These are phyloP conservation scores for Boechera stricta DNA, from an alignment of 345 rosid species.

Conservation along the genomic window DNA sequence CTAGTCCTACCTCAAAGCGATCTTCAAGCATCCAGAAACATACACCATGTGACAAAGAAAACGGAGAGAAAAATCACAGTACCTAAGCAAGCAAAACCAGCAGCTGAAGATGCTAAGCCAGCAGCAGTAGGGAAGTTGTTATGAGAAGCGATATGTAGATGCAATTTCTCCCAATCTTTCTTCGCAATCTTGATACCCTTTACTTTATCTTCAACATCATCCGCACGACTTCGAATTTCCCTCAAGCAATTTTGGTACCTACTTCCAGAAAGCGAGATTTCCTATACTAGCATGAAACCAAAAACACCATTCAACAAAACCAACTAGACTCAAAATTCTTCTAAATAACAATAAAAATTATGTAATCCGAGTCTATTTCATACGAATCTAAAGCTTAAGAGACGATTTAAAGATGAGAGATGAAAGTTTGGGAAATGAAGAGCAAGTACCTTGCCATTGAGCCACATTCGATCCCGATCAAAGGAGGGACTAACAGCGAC, in stretches of 20 bases:
- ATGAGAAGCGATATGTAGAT: constrained; percentile 81
- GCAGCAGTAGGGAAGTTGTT: constrained; percentile 97
- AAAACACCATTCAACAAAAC: background rate
- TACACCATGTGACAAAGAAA: background rate
- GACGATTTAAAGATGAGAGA: background rate
- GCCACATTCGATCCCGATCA: constrained; percentile 93
- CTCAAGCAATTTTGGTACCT: constrained; percentile 83
- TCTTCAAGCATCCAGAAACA: background rate
- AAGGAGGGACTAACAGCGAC: constrained; percentile 93
- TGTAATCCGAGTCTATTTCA: background rate
- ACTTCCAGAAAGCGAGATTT: constrained; percentile 88
- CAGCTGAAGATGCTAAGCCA: constrained; percentile 98
- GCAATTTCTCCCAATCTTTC: constrained; percentile 84
- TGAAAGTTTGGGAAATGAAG: background rate
- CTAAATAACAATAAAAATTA: background rate
- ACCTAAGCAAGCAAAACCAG: constrained; percentile 98
- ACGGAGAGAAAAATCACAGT: background rate
- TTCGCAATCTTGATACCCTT: constrained; percentile 78
- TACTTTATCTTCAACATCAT: constrained; percentile 73
- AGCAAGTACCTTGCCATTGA: constrained; percentile 80
- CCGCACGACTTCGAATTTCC: constrained; percentile 77
- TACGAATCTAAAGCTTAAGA: background rate
- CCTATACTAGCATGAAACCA: constrained; percentile 59
- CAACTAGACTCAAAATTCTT: background rate
- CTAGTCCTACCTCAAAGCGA: background rate